Base-by-base conservation (phyloP, 1,284 basidiomycete genomes). In the Ceratobasidium sp. region DNA sequence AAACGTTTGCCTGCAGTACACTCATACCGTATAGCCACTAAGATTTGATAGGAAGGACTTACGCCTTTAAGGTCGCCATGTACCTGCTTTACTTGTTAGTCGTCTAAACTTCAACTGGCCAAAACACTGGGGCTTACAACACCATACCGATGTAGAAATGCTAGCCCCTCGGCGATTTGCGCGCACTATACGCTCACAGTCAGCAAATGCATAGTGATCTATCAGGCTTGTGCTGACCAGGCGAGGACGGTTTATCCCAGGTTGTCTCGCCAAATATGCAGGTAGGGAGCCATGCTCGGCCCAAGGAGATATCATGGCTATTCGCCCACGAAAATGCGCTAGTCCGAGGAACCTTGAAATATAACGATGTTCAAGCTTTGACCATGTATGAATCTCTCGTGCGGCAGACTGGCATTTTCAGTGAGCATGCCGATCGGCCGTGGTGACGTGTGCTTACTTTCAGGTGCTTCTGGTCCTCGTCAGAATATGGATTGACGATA, bases 51-150 rank as follows among this genome's bases (percentile, higher is more conserved):
- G 11, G n/a, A 61, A 27, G 8, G 2, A 41, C 37, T 3, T 48
- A 64, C 62, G 7, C 62, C 62, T 31, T 64, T 64, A n/a, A 64
- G 43, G 22, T 64, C 62, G 9, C 62, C 62, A 48, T 64, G 62
- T 24, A 64, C 16, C 62, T 64, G 27, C 2, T 22, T 64, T 31
- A 13, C 14, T 64, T 2, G 24, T 4, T 41, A 24, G 8, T 9
- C 22, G 51, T 11, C 29, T 27, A n/a, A 43, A 22, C 34, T 27
- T 24, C 16, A 11, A 29, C 2, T 16, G n/a, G 4, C n/a, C 19
- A 22, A 46, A 24, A 46, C 9, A 43, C 6, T n/a, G 31, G 7
- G 6, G 19, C 43, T 49, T 34, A 64, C 62, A 29, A 64, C n/a
- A 3, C 29, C 43, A 1, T 13, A n/a, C 1, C 19, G 9, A 24